These are phyloP conservation scores for Emmonsia crescens DNA, from an alignment of 2,329 filamentous ascomycete genomes.

Conservation along the genomic window DNA sequence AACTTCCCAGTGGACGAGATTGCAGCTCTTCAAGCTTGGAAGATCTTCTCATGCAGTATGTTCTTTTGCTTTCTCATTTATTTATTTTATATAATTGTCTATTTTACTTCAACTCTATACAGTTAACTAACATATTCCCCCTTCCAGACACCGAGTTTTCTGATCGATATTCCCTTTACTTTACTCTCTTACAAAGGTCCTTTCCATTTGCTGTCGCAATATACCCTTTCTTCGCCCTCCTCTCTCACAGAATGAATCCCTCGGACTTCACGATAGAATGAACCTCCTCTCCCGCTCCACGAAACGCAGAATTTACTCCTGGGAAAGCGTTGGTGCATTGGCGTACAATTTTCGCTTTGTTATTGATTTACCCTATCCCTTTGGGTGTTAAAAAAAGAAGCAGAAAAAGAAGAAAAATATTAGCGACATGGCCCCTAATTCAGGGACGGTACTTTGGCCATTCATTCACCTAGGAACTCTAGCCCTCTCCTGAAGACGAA, in stretches of 20 bases:
- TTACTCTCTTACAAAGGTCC: not conserved
- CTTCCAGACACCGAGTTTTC: slow-evolving; percentile 21
- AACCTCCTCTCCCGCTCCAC: not conserved
- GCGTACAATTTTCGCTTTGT: not conserved
- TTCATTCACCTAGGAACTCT: not conserved
- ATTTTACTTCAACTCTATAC: not conserved
- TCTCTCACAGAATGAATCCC: not conserved
- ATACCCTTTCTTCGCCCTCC: not conserved
- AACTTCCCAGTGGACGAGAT: slow-evolving; percentile 57
- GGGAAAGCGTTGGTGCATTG: slow-evolving; percentile 1
- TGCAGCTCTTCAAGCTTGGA: slow-evolving; percentile 46
- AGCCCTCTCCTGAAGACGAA: not conserved
- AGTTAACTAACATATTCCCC: slow-evolving; percentile 6
- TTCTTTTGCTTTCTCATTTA: slow-evolving; percentile 9
- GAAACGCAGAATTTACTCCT: not conserved
- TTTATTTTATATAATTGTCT: not conserved
- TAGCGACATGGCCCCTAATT: not conserved
- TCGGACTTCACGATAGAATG: not conserved
- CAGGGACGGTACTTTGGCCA: not conserved
- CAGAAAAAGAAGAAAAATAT: not conserved
- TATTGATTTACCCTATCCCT: not conserved
- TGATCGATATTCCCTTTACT: slow-evolving; percentile 10
- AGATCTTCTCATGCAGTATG: slow-evolving; percentile 45
- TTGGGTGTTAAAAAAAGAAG: not conserved
- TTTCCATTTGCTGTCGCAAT: not conserved